Base-by-base conservation (phyloP, 1,284 basidiomycete genomes). In the Kalmanozyma brasiliensis region DNA sequence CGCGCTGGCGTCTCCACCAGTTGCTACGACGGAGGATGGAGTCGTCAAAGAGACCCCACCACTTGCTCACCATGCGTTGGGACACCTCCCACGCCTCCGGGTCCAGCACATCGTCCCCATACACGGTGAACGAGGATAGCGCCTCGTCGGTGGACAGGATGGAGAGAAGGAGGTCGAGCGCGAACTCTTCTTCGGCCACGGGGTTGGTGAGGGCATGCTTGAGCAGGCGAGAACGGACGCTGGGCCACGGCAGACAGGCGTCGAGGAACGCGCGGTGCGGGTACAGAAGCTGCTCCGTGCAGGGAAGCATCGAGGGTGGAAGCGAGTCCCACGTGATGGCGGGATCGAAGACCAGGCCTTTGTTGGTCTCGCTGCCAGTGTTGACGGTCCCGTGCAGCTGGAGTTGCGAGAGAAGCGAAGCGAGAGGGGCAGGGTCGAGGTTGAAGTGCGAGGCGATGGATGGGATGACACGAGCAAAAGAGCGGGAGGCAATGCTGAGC, bases 1-100 rank as follows among this genome's bases (percentile, higher is more conserved):
- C 67, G 19, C 72, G 60, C 49, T 65, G 71, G 24, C 60, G 49
- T 32, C 73, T 44, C 73, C 73, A 76, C 63, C 66, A 76, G 20
- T 69, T 73, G 26, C 72, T 63, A 17, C 72, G 49, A 19, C 51
- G 47, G 13, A 76, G 8, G 17, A 58, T 46, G 3, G 61, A 51
- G 4, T 62, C 53, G 38, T 76, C 73, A n/a, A 74, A 61, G 13
- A 76, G 49, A 3, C 65, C 62, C 51, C 52, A 65, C 73, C 73
- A 76, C 48, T 74, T 74, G 4, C 23, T 36, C 7, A 53, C 30
- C 47, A 72, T 64, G 1, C 44, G 37, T 30, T 71, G 44, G 55
- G 53, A 46, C 8, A 76, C 22, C 40, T 76, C 72, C 72, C 72
- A 76, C 6, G 67, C 66, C 23, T 67, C 58, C 8, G 57, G 47